Evolutionary conservation across 371 early-diverging fungal species (phyloP), one percentile per base, ranked within the genome.

Genomic region (Mortierella sp.): DNA sequence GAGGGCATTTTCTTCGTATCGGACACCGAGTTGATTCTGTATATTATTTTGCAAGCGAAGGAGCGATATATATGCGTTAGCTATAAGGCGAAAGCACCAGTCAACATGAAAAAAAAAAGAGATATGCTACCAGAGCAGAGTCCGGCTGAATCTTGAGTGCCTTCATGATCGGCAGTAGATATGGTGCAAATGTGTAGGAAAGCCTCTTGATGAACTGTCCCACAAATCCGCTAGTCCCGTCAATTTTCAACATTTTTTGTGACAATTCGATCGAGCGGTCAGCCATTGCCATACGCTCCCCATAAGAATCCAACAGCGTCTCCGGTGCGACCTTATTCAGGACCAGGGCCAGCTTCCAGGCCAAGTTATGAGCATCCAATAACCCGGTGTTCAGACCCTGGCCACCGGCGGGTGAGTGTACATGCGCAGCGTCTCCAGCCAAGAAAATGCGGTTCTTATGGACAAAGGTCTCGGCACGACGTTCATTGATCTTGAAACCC

Each of bases 361-460:
- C 30, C 17, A 68, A 19, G 44, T 68, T 68, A 44, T 48, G 39
- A 4, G 51, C 60, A 34, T 68, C 68, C 39, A 60, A 60, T 6
- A 68, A 15, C 6, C 60, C 61, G 4, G 21, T 48, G 46, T 68
- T 68, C 50, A 68, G 49, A 54, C 71, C 71, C 53, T 70, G 71
- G 2, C 85, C 87, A 23, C 83, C 83, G 17, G 78, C 70, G 19
- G 85, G 85, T 1, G 70, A 69, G 39, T 79, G 72, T 1, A 71
- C 61, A 67, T 84, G 84, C 11, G 81, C 75, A 0, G 84, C 82
- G 61, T 84, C 84, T 1, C 84, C 84, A 21, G 78, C 72, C 6
- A 84, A 50, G 44, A 82, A 64, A 7, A 82, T 64, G 2, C 81
- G 73, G 12, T 50, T 32, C 24, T 72, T 62, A 23, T 72, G 42